Base-by-base conservation (phyloP, 139 green algal genomes). In the Micractinium conductrix region DNA sequence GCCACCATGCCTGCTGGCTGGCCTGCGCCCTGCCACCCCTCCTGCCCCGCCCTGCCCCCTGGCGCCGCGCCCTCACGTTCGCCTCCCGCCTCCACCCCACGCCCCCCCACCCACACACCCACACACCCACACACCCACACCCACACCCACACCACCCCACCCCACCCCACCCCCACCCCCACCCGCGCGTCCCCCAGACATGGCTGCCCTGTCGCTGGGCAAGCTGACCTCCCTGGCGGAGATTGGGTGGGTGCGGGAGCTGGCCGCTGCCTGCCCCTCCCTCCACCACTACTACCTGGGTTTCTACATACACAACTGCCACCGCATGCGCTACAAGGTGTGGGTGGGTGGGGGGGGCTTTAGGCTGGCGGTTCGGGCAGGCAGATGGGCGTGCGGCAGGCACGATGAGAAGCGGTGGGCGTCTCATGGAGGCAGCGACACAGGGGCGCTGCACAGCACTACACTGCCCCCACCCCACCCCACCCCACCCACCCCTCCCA, bases 251-350 rank as follows among this genome's bases (percentile, higher is more conserved):
- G 93, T 98, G 68, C 83, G 72, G 26, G n/a, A 75, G 19, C 86
- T 84, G 22, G 40, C 78, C 37, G 67, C 44, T 17, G 24, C 30
- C 50, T 88, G 71, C 68, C 87, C 90, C 14, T 43, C 84, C 22
- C 91, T 99, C 63, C 83, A 87, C 19, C 98, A 95, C 83, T 98
- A 98, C 90, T 98, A 98, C 88, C 92, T 98, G 72, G 97, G 96
- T 45, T 99, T 93, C 88, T 99, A 98, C 94, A 96, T 99, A 60
- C 94, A 98, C 89, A 94, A 78, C 67, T 99, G 97, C 92, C 90
- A 91, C 65, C 97, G 98, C 90, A 98, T 99, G 96, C 87, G 85
- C 38, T 93, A 93, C 86, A 96, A 96, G 87, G 92, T 86, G 81
- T 26, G 67, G 35, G 33, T 67, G 40, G 19, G 6, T 62, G 53